A percentile compares a stretch with the other conserved stretches of the same genome.
Conservation (phyloP, 2,329 filamentous ascomycete species). For the Pseudogymnoascus destructans region DNA sequence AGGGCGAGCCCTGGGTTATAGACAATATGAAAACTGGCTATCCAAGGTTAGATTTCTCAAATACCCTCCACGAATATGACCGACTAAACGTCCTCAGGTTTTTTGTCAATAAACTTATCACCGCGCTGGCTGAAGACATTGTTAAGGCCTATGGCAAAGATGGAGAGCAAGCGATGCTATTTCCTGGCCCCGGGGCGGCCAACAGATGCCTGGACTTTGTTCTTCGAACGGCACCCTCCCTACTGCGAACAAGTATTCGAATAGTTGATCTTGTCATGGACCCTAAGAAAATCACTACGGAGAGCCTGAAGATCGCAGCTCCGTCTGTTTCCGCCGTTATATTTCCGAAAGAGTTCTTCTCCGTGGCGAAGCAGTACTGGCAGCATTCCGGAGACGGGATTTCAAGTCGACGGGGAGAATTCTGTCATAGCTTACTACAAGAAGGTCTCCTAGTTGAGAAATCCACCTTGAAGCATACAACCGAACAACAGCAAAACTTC, state of each 20-base stretch:
- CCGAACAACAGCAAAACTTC: constrained; percentile 19
- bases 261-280: constrained; percentile 53
- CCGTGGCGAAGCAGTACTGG: constrained; percentile 87
- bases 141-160: constrained; percentile 47
- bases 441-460: constrained; percentile 51
- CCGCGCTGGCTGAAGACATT: constrained; percentile 58
- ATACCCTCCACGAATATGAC: constrained; percentile 12
- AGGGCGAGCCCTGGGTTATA: constrained; percentile 79
- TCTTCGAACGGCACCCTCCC: constrained; percentile 39
- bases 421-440: constrained; percentile 62
- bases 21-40: constrained; percentile 81
- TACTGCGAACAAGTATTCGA: constrained; percentile 36
- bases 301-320: constrained; percentile 39
- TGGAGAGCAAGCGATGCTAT: constrained; percentile 63
- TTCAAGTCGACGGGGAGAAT: constrained; percentile 82
- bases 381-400: constrained; percentile 90
- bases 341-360: constrained; percentile 52
- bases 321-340: constrained; percentile 59
- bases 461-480: constrained; percentile 19
- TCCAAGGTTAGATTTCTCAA: constrained; percentile 47
- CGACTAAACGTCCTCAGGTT: constrained; percentile 42
- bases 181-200: constrained; percentile 61
- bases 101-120: constrained; percentile 78
- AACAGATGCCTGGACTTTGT: constrained; percentile 65
- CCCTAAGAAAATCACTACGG: constrained; percentile 36